A percentile compares a stretch with the other conserved stretches of the same genome.
phyloP scores from a whole-genome alignment of 2,329 filamentous ascomycete species.

The Pseudophaeomoniella oleicola region DNA sequence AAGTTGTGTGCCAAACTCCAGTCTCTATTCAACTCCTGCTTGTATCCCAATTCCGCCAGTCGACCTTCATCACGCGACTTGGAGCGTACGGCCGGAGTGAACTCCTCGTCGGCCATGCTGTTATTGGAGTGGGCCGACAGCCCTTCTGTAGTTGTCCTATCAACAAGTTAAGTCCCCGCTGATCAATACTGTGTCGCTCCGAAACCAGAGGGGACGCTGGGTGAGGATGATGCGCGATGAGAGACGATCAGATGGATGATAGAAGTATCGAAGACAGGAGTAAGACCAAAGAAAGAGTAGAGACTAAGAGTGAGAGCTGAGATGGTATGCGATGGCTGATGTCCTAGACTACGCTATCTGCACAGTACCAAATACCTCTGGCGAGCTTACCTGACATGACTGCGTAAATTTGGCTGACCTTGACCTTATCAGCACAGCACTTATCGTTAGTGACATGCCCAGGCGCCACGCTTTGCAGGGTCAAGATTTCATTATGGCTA shows the following conservation, averaged over 20 bases:
- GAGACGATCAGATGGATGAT: not conserved
- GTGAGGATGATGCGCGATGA: not conserved
- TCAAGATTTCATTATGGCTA: not conserved
- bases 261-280: not conserved
- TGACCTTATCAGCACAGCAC: too few relatives aligned
- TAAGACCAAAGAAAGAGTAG: not conserved
- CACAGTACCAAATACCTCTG: too few relatives aligned
- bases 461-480: not conserved
- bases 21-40: slow-evolving; percentile 42
- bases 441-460: too few relatives aligned
- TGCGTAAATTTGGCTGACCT: not conserved
- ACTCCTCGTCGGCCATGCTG: not conserved
- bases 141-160: not conserved
- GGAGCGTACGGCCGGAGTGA: slow-evolving; percentile 5
- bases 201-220: not conserved
- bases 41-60: slow-evolving; percentile 43
- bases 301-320: too few relatives aligned
- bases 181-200: too few relatives aligned
- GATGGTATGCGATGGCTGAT: too few relatives aligned
- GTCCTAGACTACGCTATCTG: too few relatives aligned
- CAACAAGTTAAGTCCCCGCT: too few relatives aligned
- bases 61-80: slow-evolving; percentile 31
- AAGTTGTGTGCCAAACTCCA: slow-evolving; percentile 48
- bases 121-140: not conserved
- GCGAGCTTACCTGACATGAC: too few relatives aligned